phyloP scores from a whole-genome alignment of 2,329 filamentous ascomycete species.

The Phoma sp. region DNA sequence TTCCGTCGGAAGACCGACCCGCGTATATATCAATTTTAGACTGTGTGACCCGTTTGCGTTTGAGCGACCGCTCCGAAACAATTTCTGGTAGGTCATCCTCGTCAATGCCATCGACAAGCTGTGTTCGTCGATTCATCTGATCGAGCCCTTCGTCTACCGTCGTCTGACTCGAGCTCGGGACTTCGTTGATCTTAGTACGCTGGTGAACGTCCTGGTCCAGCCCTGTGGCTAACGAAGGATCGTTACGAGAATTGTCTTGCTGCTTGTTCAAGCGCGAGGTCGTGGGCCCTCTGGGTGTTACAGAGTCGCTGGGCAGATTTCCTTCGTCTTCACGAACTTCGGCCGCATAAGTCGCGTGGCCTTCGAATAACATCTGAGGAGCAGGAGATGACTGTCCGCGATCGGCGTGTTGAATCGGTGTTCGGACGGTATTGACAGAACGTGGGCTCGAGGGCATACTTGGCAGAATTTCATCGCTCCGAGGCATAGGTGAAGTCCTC shows the following conservation, averaged over 20 bases:
- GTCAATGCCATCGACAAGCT: constrained; percentile 11
- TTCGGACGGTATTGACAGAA: constrained; percentile 20
- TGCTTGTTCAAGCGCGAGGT: not conserved
- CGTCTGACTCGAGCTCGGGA: constrained; percentile 52
- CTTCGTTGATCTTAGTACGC: not conserved
- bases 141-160: constrained; percentile 47
- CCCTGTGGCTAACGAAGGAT: not conserved
- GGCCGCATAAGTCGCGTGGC: not conserved
- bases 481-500: constrained; percentile 8
- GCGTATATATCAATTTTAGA: constrained; percentile 26
- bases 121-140: constrained; percentile 9
- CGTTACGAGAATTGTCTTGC: not conserved
- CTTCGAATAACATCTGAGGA: constrained; percentile 13
- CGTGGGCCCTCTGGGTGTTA: constrained; percentile 8
- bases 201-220: not conserved
- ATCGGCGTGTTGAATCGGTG: constrained; percentile 21
- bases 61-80: constrained; percentile 51
- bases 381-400: constrained; percentile 27
- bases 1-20: constrained; percentile 36
- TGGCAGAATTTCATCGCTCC: constrained; percentile 19
- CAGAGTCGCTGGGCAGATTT: not conserved
- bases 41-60: constrained; percentile 47
- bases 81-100: constrained; percentile 51
- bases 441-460: constrained; percentile 32
- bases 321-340: not conserved